Evolutionary conservation across 768 basidiomycete species (phyloP).

Genomic region (Mycena alexandri): DNA sequence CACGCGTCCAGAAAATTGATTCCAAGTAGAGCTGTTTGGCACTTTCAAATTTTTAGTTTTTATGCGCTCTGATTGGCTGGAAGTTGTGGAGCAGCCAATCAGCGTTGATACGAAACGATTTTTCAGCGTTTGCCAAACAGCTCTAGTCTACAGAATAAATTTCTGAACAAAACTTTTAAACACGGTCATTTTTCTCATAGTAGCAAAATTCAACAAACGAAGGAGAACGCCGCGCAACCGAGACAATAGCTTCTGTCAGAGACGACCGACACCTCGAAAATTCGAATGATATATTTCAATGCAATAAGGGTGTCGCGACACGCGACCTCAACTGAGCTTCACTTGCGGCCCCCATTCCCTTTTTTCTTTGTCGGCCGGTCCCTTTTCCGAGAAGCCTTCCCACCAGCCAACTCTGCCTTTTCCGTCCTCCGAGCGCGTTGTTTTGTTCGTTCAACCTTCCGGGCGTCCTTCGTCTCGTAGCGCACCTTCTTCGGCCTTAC

Average conservation of each 20-base stretch:
- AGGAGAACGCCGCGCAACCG: too few species aligned
- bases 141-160: too few species aligned
- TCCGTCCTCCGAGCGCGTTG: constrained; percentile 75
- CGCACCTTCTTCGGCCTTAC: constrained; percentile 59
- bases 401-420: constrained; percentile 80
- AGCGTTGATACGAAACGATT: too few species aligned
- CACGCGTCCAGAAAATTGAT: not conserved
- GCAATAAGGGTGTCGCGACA: not conserved
- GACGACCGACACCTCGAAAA: not conserved
- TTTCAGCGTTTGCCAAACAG: too few species aligned
- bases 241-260: not conserved
- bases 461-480: constrained; percentile 79
- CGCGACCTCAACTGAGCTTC: constrained; percentile 28
- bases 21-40: too few species aligned
- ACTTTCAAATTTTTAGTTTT: too few species aligned
- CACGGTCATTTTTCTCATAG: too few species aligned
- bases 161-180: too few species aligned
- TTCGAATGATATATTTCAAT: constrained; percentile 18
- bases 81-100: too few species aligned
- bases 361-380: constrained; percentile 17
- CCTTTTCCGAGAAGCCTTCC: constrained; percentile 64
- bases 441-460: constrained; percentile 71
- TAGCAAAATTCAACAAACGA: too few species aligned
- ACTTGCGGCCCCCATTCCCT: constrained; percentile 34
- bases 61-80: too few species aligned